Evolutionary conservation across 2,329 filamentous ascomycete genomes (phyloP), one percentile per base, ranked within the genome.

Genomic region (Colletotrichum magnum): DNA sequence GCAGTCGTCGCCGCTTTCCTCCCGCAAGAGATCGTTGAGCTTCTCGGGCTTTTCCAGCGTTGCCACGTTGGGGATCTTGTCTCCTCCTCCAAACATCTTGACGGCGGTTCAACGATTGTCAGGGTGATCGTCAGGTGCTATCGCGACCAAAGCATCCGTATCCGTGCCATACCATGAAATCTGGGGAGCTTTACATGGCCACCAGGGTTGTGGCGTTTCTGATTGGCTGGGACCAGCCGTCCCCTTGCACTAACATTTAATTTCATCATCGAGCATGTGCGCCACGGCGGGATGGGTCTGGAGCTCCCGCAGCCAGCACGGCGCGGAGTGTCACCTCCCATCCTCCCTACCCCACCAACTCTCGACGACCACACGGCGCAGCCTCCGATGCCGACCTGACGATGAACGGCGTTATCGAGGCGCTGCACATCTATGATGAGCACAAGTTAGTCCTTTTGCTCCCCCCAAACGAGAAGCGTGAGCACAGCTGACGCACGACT

Each of bases 371-470:
- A 73, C 71, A 74, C 71, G 73, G 74, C 72, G 71, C 77, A 57
- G 62, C 62, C 66, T 69, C 65, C 66, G 63, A 69, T 69, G 67
- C 63, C 63, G 63, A 69, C 62, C 39, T 67, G 80, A 90, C 81
- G 79, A 95, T 95, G 93, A 93, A 89, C 84, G 90, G 94, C 84
- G 90, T 93, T 78, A 93, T 99, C 78, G 95, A 98, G 86, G 96
- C 95, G 79, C 87, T 99, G 77, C 95, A 98, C 85, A 94, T 99
- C 79, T 98, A 93, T 82, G 95, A 98, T 88, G 95, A 98, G 85
- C 90, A 95, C 83, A 94, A 95, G 95, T 97, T 84, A 77, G 88
- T 76, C 59, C 39, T 67, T 72, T 39, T 12, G 16, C 13, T 26
- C 15, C 51, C 36, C 39, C 32, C 10, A 10, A 7, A 36, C 32